Conservation (phyloP, 495 filamentous ascomycete genomes). For the Hyaloscypha variabilis region DNA sequence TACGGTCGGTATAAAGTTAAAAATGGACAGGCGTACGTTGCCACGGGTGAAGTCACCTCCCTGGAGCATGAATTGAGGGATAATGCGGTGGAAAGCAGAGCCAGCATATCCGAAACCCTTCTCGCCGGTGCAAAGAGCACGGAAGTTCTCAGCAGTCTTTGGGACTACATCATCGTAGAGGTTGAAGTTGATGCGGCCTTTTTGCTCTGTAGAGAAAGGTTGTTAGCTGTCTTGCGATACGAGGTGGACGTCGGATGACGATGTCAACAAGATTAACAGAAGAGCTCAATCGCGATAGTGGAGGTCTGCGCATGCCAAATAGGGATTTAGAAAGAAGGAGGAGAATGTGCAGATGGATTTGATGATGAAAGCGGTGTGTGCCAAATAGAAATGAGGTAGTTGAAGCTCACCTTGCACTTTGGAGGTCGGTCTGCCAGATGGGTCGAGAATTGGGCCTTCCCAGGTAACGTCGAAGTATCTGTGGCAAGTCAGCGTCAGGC, state of each 20-base stretch:
- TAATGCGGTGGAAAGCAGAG: constrained; percentile 81
- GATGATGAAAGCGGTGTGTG: constrained; percentile 25
- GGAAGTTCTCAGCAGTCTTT: constrained; percentile 94
- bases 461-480: constrained; percentile 68
- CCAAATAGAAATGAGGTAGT: constrained; percentile 18
- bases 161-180: constrained; percentile 88
- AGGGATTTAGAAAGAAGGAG: neutral
- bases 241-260: constrained; percentile 10
- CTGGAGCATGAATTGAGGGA: constrained; percentile 98
- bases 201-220: constrained; percentile 55
- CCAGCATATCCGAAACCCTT: constrained; percentile 75
- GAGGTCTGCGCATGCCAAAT: neutral
- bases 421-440: constrained; percentile 54
- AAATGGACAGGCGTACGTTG: constrained; percentile 62
- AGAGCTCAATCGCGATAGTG: neutral
- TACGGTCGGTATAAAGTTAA: constrained; percentile 1
- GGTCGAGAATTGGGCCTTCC: constrained; percentile 66
- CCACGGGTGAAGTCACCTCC: constrained; percentile 98
- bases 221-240: constrained; percentile 27
- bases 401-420: constrained; percentile 62
- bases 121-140: constrained; percentile 88
- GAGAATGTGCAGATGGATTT: constrained; percentile 10
- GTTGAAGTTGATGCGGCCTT: constrained; percentile 83
- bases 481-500: constrained; percentile 14
- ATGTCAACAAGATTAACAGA: constrained; percentile 10